Evolutionary conservation across 352 stramenopile genomes (phyloP).

Genomic region (Phytopythium sindhum): DNA sequence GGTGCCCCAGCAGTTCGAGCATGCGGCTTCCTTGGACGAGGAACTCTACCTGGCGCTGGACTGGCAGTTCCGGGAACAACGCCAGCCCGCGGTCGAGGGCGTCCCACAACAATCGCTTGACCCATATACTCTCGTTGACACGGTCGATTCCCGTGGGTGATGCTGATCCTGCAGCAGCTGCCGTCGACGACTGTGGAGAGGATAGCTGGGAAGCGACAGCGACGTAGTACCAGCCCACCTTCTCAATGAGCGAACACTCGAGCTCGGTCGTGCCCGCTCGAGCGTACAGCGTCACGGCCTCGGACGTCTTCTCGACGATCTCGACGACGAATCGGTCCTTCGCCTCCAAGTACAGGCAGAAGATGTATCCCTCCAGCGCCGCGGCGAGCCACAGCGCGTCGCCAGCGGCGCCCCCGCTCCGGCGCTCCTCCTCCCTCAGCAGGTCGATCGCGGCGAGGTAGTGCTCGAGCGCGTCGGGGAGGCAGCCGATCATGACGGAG

Average conservation of each 20-base stretch:
- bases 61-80: constrained; percentile 44
- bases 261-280: constrained; percentile 60
- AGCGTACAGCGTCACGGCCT: constrained; percentile 66
- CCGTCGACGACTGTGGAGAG: constrained; percentile 5
- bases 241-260: constrained; percentile 68
- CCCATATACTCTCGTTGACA: constrained; percentile 54
- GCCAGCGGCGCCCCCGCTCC: constrained; percentile 35
- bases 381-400: constrained; percentile 80
- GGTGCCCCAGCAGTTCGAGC: constrained; percentile 59
- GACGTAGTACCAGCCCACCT: constrained; percentile 73
- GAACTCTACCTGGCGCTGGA: constrained; percentile 61
- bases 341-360: constrained; percentile 47
- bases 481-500: constrained; percentile 56
- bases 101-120: constrained; percentile 71
- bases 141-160: constrained; percentile 26
- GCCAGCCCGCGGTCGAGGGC: constrained; percentile 51
- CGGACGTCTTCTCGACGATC: constrained; percentile 75
- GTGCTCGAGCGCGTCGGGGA: constrained; percentile 66
- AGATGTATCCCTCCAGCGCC: constrained; percentile 71
- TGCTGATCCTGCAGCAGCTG: not conserved
- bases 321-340: constrained; percentile 64
- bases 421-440: constrained; percentile 72
- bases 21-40: constrained; percentile 60
- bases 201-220: constrained; percentile 24
- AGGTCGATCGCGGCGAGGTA: constrained; percentile 70